Evolutionary conservation across 176 grass and related monocot genomes (phyloP).

Genomic region (Poa annua): DNA sequence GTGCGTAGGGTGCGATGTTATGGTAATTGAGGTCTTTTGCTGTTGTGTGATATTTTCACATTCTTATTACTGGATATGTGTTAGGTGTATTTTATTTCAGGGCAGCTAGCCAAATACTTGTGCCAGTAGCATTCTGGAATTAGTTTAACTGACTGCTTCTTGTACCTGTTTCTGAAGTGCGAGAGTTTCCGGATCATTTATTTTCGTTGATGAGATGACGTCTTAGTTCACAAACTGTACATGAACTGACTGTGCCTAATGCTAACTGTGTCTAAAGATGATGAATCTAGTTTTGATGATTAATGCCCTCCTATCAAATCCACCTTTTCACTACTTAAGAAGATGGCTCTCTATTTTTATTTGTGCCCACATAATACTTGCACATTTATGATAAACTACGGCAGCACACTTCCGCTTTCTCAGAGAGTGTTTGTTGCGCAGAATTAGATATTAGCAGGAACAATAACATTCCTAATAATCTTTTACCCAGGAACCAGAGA

Average conservation of each 20-base stretch:
- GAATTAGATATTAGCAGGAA: not conserved
- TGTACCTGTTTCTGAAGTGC: not conserved
- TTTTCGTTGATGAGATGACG: not conserved
- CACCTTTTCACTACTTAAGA: conserved; percentile 15
- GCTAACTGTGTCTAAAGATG: not conserved
- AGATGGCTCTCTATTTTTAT: not conserved
- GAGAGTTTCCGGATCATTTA: not conserved
- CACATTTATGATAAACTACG: conserved; percentile 19
- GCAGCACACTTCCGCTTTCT: not conserved
- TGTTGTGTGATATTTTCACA: not conserved
- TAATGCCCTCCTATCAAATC: not conserved
- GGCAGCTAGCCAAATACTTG: not conserved
- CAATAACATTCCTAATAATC: not conserved
- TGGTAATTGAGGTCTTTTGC: not conserved
- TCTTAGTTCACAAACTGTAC: not conserved
- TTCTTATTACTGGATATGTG: conserved; percentile 17
- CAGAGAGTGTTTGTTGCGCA: not conserved
- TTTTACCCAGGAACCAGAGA: not conserved
- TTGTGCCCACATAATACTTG: conserved; percentile 10
- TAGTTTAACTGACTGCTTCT: not conserved
- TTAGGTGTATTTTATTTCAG: not conserved
- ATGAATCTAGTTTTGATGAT: not conserved
- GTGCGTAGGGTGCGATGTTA: not conserved
- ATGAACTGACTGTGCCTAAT: not conserved
- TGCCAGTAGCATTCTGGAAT: not conserved